Conservation (phyloP, 495 filamentous ascomycete genomes). For the Talaromyces wortmannii region DNA sequence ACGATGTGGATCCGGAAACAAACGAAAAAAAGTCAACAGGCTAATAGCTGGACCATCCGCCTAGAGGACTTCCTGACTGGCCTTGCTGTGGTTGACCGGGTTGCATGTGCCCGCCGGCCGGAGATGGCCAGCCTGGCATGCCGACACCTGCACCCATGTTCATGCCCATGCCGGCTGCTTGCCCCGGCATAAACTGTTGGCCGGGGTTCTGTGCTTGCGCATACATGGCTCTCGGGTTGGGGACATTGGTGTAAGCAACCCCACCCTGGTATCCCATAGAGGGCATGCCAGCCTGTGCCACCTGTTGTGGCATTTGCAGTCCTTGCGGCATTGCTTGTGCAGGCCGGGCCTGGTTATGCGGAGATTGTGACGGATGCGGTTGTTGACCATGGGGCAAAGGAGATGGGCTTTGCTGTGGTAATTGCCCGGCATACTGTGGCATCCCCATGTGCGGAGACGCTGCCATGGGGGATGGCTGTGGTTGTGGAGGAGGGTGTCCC, state of each 20-base stretch:
- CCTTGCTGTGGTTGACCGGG: conserved; percentile 37
- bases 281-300: conserved; percentile 54
- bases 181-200: conserved; percentile 30
- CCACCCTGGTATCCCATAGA: conserved; percentile 33
- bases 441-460: conserved; percentile 34
- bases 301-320: conserved; percentile 42
- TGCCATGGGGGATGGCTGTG: conserved; percentile 37
- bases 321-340: conserved; percentile 33
- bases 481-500: conserved; percentile 48
- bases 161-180: conserved; percentile 35
- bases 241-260: conserved; percentile 28
- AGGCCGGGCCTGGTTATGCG: conserved; percentile 38
- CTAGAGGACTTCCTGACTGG: conserved; percentile 35
- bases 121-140: conserved; percentile 34
- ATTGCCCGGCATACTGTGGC: conserved; percentile 36
- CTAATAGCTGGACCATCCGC: conserved; percentile 39
- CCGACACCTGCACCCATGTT: conserved; percentile 27
- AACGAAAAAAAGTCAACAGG: background rate
- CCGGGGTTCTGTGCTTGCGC: conserved; percentile 29
- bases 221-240: conserved; percentile 31
- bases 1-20: conserved; percentile 5
- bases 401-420: conserved; percentile 37
- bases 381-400: conserved; percentile 26
- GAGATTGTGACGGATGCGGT: conserved; percentile 33
- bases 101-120: conserved; percentile 30